These are phyloP conservation scores for Vanrija humicola DNA, from an alignment of 1,284 basidiomycete genomes.

Conservation along the genomic window DNA sequence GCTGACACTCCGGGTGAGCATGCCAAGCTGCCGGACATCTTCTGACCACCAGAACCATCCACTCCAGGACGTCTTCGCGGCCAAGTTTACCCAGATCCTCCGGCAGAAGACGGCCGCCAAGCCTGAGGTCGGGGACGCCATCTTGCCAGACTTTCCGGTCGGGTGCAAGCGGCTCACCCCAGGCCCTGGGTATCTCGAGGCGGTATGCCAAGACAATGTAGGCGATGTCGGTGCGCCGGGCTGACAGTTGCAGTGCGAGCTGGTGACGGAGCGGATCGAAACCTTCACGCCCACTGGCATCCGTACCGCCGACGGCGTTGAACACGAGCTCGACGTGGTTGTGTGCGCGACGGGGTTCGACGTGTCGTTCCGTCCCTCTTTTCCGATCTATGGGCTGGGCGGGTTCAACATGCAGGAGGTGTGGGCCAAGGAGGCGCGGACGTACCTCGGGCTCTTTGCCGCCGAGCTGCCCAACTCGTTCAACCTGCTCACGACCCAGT, in stretches of 20 bases:
- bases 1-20: slow-evolving; percentile 13
- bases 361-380: slow-evolving; percentile 28
- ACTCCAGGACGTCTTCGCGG: slow-evolving; percentile 1
- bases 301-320: slow-evolving; percentile 17
- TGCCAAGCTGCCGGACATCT: slow-evolving; percentile 13
- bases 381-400: slow-evolving; percentile 22
- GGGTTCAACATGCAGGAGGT: slow-evolving; percentile 32
- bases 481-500: slow-evolving; percentile 6
- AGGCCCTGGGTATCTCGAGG: slow-evolving; percentile 42
- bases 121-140: slow-evolving; percentile 16
- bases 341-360: slow-evolving; percentile 36
- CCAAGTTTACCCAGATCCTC: slow-evolving; percentile 18
- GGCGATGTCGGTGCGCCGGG: background rate
- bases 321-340: slow-evolving; percentile 30
- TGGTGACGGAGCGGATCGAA: slow-evolving; percentile 19
- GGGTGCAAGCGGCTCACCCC: slow-evolving; percentile 40
- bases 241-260: slow-evolving; percentile 6
- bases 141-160: slow-evolving; percentile 27
- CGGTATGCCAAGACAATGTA: slow-evolving; percentile 34
- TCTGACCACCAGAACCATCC: slow-evolving; percentile 3
- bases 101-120: slow-evolving; percentile 13
- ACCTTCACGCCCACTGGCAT: slow-evolving; percentile 23
- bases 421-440: slow-evolving; percentile 26
- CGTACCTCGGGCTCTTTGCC: slow-evolving; percentile 33
- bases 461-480: slow-evolving; percentile 32